Evolutionary conservation across 257 asterid species (phyloP).

Genomic region (Knoxia roxburghii): DNA sequence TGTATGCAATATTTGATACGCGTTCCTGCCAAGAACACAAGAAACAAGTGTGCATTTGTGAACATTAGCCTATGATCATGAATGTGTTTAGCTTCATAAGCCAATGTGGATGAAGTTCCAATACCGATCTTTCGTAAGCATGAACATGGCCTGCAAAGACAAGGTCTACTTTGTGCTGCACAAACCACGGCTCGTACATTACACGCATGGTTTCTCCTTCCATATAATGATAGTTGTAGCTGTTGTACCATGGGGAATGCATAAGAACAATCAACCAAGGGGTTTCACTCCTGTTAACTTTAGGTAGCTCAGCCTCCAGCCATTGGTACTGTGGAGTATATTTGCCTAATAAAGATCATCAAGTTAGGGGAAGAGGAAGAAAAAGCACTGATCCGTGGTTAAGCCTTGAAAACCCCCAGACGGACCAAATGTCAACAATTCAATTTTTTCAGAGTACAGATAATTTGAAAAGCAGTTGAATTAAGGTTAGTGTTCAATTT

Average conservation of each 20-base stretch:
- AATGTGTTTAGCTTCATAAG: background rate
- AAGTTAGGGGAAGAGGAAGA: background rate
- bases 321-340: slow-evolving; percentile 81
- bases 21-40: slow-evolving; percentile 38
- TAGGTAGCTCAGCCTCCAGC: slow-evolving; percentile 64
- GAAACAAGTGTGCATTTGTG: background rate
- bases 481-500: background rate
- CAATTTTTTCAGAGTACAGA: background rate
- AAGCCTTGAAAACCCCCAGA: too few species aligned
- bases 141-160: slow-evolving; percentile 94
- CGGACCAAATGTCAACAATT: background rate
- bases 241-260: slow-evolving; percentile 95
- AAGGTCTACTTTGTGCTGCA: slow-evolving; percentile 70
- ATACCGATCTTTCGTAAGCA: slow-evolving; percentile 85
- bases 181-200: slow-evolving; percentile 71
- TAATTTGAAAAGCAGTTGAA: background rate
- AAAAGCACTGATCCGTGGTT: background rate
- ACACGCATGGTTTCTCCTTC: slow-evolving; percentile 99
- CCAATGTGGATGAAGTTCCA: slow-evolving; percentile 6
- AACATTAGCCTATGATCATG: background rate
- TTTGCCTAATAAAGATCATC: slow-evolving; percentile 45
- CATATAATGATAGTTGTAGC: slow-evolving; percentile 75
- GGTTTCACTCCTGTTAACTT: slow-evolving; percentile 72
- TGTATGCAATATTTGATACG: slow-evolving; percentile 49
- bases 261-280: slow-evolving; percentile 85